These are phyloP conservation scores for Prunella vulgaris DNA, from an alignment of 257 asterid genomes.

Conservation along the genomic window DNA sequence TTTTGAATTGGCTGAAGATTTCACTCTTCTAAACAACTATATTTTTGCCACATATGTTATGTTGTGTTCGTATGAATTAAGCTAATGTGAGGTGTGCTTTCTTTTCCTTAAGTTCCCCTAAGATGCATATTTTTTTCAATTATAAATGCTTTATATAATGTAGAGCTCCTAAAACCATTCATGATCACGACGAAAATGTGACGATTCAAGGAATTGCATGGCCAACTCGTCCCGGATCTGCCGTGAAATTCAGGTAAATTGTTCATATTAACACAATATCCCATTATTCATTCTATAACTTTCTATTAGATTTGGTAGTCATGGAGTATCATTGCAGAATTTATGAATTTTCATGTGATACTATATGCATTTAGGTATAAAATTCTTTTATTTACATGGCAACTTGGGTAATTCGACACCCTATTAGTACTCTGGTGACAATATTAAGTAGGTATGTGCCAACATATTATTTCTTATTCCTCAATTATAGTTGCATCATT, in stretches of 20 bases:
- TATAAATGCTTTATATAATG: not conserved
- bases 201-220: not conserved
- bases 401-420: not conserved
- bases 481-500: not conserved
- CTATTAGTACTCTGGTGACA: too few species aligned
- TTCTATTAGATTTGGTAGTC: not conserved
- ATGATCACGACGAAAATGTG: too few species aligned
- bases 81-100: slow-evolving; percentile 2
- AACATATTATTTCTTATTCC: not conserved
- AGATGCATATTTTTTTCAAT: not conserved
- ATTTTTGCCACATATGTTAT: not conserved
- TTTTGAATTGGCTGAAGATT: not conserved
- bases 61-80: slow-evolving; percentile 10
- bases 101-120: not conserved
- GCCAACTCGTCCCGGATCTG: not conserved
- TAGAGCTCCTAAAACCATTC: too few species aligned
- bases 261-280: not conserved
- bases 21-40: not conserved
- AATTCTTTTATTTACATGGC: not conserved
- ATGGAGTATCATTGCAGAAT: not conserved
- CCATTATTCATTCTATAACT: not conserved
- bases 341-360: not conserved
- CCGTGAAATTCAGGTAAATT: slow-evolving; percentile 15
- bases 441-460: not conserved
- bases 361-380: not conserved